Evolutionary conservation across 2,329 filamentous ascomycete species (phyloP).

Genomic region (Diaporthe batatas): DNA sequence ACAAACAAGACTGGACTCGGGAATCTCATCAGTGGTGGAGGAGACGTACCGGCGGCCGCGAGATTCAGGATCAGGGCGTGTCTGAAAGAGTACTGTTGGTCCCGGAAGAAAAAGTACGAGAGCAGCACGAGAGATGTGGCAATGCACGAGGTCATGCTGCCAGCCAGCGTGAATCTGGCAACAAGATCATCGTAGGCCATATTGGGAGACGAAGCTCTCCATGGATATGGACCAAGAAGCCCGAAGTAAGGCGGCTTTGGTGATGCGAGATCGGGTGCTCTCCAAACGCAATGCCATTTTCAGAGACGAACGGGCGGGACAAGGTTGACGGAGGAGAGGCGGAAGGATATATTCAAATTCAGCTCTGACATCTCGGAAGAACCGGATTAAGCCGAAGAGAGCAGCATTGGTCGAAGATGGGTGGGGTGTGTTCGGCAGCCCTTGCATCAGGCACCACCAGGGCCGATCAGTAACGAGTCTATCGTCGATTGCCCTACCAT

Average conservation of each 20-base stretch:
- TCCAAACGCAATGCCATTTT: constrained; percentile 11
- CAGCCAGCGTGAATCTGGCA: constrained; percentile 40
- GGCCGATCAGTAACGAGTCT: background rate
- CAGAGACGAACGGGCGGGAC: background rate
- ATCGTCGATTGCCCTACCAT: constrained; percentile 19
- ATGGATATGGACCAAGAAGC: background rate
- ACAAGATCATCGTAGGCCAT: constrained; percentile 34
- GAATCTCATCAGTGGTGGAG: background rate
- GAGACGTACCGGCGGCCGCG: constrained; percentile 43
- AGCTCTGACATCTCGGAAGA: constrained; percentile 5
- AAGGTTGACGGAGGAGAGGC: constrained; percentile 2
- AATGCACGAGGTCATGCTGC: constrained; percentile 42
- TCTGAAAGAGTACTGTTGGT: constrained; percentile 44
- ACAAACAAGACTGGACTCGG: background rate
- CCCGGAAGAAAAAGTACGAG: constrained; percentile 38
- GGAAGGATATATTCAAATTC: background rate
- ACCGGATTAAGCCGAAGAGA: background rate
- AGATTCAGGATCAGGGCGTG: constrained; percentile 46
- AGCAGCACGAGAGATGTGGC: constrained; percentile 40
- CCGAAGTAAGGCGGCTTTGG: constrained; percentile 6
- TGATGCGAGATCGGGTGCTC: background rate
- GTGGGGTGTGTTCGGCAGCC: background rate
- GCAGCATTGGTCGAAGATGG: background rate
- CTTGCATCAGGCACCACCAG: constrained; percentile 10
- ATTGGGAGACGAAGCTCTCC: constrained; percentile 17